Evolutionary conservation across 1,139 yeast species (phyloP).

Genomic region (Yamadazyma spencermartinsiae): DNA sequence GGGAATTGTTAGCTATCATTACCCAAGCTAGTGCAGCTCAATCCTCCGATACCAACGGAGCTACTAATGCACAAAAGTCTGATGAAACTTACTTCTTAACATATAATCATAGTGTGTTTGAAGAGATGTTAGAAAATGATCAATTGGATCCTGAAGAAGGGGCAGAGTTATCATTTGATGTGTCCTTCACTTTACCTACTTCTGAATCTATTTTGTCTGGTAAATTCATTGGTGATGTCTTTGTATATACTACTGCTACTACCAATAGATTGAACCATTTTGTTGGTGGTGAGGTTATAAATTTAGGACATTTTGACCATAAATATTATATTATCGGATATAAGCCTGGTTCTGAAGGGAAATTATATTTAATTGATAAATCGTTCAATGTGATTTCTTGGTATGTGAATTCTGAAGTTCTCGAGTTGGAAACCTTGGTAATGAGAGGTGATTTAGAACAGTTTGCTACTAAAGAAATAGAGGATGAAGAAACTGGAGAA

Average conservation of each 20-base stretch:
- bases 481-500: constrained; percentile 43
- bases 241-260: constrained; percentile 77
- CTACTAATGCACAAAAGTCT: constrained; percentile 28
- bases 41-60: constrained; percentile 17
- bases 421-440: constrained; percentile 94
- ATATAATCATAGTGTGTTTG: constrained; percentile 67
- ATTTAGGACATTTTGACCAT: constrained; percentile 90
- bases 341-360: constrained; percentile 78
- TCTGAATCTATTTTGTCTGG: constrained; percentile 81
- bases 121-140: constrained; percentile 60
- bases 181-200: constrained; percentile 70
- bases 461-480: constrained; percentile 32
- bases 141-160: constrained; percentile 79
- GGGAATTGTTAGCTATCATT: constrained; percentile 79
- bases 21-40: constrained; percentile 37
- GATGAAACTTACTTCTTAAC: constrained; percentile 81
- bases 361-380: constrained; percentile 87
- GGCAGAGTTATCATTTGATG: constrained; percentile 82
- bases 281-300: constrained; percentile 92
- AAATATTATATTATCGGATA: constrained; percentile 87
- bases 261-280: constrained; percentile 89
- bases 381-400: constrained; percentile 83
- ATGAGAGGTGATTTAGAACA: constrained; percentile 84
- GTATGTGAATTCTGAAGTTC: constrained; percentile 76
- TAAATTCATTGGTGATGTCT: constrained; percentile 96